A percentile compares a stretch with the other conserved stretches of the same genome.
phyloP scores from a whole-genome alignment of 2,329 filamentous ascomycete genomes.

The Beauveria sp. region DNA sequence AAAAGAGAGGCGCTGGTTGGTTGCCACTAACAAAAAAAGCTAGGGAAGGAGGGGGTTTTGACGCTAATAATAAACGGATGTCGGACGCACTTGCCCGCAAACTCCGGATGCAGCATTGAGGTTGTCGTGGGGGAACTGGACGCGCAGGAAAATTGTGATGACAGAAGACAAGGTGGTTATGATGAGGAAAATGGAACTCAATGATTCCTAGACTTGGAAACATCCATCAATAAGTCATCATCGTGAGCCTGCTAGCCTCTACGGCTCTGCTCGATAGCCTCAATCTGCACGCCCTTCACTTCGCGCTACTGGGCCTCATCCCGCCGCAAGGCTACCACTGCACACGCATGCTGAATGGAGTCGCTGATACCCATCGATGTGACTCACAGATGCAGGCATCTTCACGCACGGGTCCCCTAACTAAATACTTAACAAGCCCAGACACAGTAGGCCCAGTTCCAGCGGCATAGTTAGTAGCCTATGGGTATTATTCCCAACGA shows the following conservation, averaged over 20 bases:
- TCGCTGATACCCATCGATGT: neutral
- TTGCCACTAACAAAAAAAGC: neutral
- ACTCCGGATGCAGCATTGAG: constrained; percentile 7
- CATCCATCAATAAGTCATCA: no score
- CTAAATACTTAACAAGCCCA: neutral
- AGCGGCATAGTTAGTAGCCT: neutral
- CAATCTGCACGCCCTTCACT: neutral
- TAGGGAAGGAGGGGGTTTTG: neutral
- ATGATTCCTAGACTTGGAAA: no score
- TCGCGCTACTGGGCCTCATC: neutral
- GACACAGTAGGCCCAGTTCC: neutral
- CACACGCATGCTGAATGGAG: neutral
- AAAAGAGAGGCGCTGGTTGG: neutral
- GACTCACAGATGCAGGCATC: neutral
- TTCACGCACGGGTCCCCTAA: neutral
- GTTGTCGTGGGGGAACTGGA: neutral
- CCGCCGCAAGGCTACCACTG: constrained; percentile 5
- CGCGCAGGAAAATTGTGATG: no score
- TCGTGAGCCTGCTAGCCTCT: no score
- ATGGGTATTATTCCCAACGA: neutral
- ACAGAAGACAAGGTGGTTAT: no score
- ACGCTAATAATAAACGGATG: neutral
- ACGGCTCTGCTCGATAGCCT: neutral
- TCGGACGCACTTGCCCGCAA: constrained; percentile 6
- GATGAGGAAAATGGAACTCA: no score